Percentiles rank a stretch among this genome's conserved stretches.
These are phyloP conservation scores for Malassezia arunalokei DNA, from an alignment of 1,284 basidiomycete genomes.

Conservation along the genomic window DNA sequence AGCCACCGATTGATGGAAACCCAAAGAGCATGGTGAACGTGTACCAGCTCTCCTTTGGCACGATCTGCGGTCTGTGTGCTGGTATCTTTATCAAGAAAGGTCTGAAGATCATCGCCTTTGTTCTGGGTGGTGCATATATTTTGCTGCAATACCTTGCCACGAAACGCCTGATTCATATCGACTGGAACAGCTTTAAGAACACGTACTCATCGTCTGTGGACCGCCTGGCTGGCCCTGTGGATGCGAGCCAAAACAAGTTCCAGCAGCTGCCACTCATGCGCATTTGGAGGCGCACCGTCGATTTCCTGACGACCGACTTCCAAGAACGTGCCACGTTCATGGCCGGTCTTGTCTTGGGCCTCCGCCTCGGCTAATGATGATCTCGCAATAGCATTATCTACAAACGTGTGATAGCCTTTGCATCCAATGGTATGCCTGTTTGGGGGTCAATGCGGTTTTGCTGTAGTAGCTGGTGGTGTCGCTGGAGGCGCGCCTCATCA, in stretches of 20 bases:
- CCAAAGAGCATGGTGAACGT: conserved; percentile 61
- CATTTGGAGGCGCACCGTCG: conserved; percentile 60
- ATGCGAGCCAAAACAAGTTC: conserved; percentile 7
- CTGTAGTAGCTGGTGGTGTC: conserved; percentile 27
- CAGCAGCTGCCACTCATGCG: conserved; percentile 42
- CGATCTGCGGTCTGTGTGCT: conserved; percentile 67
- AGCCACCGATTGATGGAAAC: conserved; percentile 6
- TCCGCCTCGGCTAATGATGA: conserved; percentile 48
- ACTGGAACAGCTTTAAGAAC: conserved; percentile 58
- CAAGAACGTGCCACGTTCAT: conserved; percentile 57
- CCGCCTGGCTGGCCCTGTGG: conserved; percentile 52
- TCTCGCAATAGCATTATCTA: conserved; percentile 1
- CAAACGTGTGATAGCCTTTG: conserved; percentile 33
- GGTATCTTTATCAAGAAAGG: conserved; percentile 93
- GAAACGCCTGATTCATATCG: conserved; percentile 56
- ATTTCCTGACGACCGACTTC: conserved; percentile 86
- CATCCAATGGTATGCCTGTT: conserved; percentile 37
- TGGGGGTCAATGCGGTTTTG: conserved; percentile 36
- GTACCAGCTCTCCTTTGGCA: conserved; percentile 78
- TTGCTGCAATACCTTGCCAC: conserved; percentile 40
- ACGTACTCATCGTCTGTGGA: conserved; percentile 64
- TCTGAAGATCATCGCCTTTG: conserved; percentile 65
- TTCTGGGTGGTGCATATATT: conserved; percentile 54
- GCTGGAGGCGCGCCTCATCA: conserved; percentile 37
- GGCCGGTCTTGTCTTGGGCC: conserved; percentile 50